Evolutionary conservation across 495 filamentous ascomycete genomes (phyloP).

Genomic region (Penicillium simplicissimum): DNA sequence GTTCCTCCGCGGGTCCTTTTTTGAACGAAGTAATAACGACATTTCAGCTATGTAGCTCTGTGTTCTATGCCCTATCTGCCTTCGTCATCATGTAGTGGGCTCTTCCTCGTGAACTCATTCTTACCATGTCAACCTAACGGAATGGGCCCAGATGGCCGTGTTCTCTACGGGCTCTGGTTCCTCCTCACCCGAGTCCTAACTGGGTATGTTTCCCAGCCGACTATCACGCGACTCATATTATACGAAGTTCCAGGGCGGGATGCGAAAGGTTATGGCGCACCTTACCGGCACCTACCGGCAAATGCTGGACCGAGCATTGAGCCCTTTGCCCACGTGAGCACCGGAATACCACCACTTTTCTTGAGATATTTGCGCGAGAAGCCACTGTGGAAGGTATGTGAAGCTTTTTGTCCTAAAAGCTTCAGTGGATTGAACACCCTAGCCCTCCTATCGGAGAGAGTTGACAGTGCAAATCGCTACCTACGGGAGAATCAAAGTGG

Average conservation of each 20-base stretch:
- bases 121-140: background rate
- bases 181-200: background rate
- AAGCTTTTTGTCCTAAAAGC: constrained; percentile 4
- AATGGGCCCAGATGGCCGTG: background rate
- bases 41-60: constrained; percentile 4
- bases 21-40: background rate
- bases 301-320: background rate
- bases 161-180: background rate
- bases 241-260: background rate
- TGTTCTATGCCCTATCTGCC: background rate
- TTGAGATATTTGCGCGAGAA: background rate
- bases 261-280: constrained; percentile 2
- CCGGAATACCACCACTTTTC: background rate
- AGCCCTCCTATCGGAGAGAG: constrained; percentile 1
- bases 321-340: background rate
- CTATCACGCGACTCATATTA: constrained; percentile 1
- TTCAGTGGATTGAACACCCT: background rate
- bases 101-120: constrained; percentile 8
- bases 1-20: background rate
- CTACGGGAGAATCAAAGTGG: background rate
- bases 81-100: constrained; percentile 3
- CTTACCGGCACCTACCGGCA: constrained; percentile 2
- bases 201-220: constrained; percentile 3
- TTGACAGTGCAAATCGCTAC: background rate
- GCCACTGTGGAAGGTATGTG: background rate